These are phyloP conservation scores for Bremia lactucae DNA, from an alignment of 352 stramenopile species.

Conservation along the genomic window DNA sequence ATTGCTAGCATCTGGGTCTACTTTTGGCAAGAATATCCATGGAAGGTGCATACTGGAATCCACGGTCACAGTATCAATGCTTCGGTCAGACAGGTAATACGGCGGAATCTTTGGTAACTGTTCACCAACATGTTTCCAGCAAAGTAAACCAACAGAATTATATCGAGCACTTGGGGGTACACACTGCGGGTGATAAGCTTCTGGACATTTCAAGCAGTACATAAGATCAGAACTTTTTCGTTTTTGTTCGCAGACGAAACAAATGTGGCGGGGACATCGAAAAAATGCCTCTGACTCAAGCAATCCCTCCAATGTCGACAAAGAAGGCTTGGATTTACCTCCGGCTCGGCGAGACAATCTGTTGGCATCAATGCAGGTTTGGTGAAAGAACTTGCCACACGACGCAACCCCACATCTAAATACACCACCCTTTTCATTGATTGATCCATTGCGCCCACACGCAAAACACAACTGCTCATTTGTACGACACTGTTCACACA, in stretches of 20 bases:
- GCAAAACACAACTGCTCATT: slow-evolving; percentile 84
- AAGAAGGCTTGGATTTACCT: slow-evolving; percentile 27
- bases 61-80: slow-evolving; percentile 57
- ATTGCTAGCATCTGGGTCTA: slow-evolving; percentile 38
- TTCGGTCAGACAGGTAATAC: slow-evolving; percentile 54
- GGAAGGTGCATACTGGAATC: slow-evolving; percentile 69
- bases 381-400: slow-evolving; percentile 83
- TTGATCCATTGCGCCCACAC: slow-evolving; percentile 82
- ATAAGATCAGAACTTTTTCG: slow-evolving; percentile 76
- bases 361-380: slow-evolving; percentile 56
- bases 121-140: slow-evolving; percentile 76
- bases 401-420: slow-evolving; percentile 50
- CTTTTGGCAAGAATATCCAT: slow-evolving; percentile 69
- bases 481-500: slow-evolving; percentile 86
- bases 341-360: slow-evolving; percentile 42
- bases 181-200: slow-evolving; percentile 88
- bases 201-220: slow-evolving; percentile 87
- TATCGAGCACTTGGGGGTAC: slow-evolving; percentile 86
- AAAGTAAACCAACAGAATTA: slow-evolving; percentile 88
- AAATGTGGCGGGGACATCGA: slow-evolving; percentile 85
- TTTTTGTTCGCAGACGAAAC: slow-evolving; percentile 64
- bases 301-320: slow-evolving; percentile 25
- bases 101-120: slow-evolving; percentile 69
- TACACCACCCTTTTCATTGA: slow-evolving; percentile 78
- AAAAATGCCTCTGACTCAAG: slow-evolving; percentile 71